Percentiles rank a stretch among this genome's conserved stretches.
phyloP scores from a whole-genome alignment of 805 yeast species.

The Spathaspora girioi region DNA sequence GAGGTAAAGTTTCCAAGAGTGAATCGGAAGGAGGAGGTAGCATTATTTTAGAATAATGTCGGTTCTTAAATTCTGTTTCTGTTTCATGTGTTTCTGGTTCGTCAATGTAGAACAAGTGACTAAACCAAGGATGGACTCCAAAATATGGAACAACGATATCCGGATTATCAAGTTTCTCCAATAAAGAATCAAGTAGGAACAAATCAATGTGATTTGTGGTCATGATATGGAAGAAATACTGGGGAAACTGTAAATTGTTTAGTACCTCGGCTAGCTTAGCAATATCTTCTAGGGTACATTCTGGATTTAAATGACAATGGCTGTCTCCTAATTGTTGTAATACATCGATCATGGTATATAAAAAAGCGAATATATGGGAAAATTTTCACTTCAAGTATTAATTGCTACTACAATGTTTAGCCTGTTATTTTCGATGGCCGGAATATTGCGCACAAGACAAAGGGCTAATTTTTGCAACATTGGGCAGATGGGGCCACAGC shows the following conservation, averaged over 20 bases:
- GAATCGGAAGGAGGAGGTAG: slow-evolving; percentile 32
- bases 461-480: too few relatives aligned
- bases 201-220: slow-evolving; percentile 35
- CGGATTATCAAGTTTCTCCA: slow-evolving; percentile 7
- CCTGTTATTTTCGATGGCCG: not conserved
- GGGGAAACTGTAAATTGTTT: slow-evolving; percentile 6
- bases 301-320: slow-evolving; percentile 33
- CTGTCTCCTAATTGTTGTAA: slow-evolving; percentile 17
- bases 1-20: slow-evolving; percentile 52
- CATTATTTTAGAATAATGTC: slow-evolving; percentile 59
- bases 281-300: slow-evolving; percentile 9
- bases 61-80: slow-evolving; percentile 25
- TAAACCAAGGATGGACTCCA: slow-evolving; percentile 93
- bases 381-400: too few relatives aligned
- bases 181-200: slow-evolving; percentile 18
- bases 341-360: not conserved
- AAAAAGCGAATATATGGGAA: not conserved
- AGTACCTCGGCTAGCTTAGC: slow-evolving; percentile 8
- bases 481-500: too few relatives aligned
- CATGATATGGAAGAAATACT: slow-evolving; percentile 30
- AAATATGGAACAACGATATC: slow-evolving; percentile 41
- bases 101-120: slow-evolving; percentile 54
- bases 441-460: not conserved
- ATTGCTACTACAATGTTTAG: not conserved
- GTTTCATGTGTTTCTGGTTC: not conserved